These are phyloP conservation scores for Scorias spongiosa DNA, from an alignment of 2,329 filamentous ascomycete species.

Conservation along the genomic window DNA sequence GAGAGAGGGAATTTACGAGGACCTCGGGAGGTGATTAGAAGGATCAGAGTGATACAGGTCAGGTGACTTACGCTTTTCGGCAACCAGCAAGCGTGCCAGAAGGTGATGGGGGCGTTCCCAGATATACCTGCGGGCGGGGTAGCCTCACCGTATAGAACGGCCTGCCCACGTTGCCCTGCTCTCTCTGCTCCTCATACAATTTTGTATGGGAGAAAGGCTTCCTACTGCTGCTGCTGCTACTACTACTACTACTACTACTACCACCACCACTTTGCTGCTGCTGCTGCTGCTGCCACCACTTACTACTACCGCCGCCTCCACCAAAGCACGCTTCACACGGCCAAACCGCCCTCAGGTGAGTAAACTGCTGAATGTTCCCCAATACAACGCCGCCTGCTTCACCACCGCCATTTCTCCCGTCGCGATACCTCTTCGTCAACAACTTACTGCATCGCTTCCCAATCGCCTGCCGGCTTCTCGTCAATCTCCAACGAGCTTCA, in stretches of 20 bases:
- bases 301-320: background rate
- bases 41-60: too few relatives aligned
- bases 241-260: background rate
- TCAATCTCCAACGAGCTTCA: too few relatives aligned
- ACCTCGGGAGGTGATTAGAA: too few relatives aligned
- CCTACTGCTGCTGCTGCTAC: background rate
- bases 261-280: background rate
- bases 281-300: background rate
- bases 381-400: too few relatives aligned
- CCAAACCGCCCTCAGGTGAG: too few relatives aligned
- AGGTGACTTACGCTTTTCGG: background rate
- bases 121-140: background rate
- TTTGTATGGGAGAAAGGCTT: background rate
- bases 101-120: background rate
- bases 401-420: too few relatives aligned
- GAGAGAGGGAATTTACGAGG: too few relatives aligned
- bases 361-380: too few relatives aligned
- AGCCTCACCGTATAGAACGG: background rate
- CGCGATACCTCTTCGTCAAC: too few relatives aligned
- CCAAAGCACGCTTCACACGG: background rate
- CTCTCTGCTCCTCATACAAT: background rate
- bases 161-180: background rate
- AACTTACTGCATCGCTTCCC: too few relatives aligned
- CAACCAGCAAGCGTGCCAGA: background rate
- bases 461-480: too few relatives aligned